Conservation (phyloP, 2,329 filamentous ascomycete genomes). For the Nannizziopsis barbatae region DNA sequence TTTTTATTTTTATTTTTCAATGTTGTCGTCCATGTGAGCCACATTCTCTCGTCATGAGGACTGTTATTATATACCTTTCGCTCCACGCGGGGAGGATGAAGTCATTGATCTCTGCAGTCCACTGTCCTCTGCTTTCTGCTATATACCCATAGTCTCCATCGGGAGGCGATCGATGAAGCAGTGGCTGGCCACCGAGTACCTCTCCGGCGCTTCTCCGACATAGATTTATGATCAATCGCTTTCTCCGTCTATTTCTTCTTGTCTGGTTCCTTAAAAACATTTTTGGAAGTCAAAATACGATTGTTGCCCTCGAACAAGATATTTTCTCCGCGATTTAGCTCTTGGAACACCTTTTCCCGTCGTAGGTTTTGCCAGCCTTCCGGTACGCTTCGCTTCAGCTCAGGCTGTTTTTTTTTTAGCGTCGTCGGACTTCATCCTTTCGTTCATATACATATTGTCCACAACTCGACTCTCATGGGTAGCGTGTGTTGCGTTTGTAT, state of each 20-base stretch:
- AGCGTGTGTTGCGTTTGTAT: no score
- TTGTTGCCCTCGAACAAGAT: neutral
- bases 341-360: neutral
- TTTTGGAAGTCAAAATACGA: conserved; percentile 10
- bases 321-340: neutral
- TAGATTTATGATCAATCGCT: neutral
- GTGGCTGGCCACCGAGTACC: conserved; percentile 11
- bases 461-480: no score
- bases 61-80: neutral
- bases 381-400: no score
- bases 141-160: neutral
- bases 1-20: conserved; percentile 1
- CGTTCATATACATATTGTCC: no score
- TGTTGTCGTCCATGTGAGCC: neutral
- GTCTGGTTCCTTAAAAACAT: neutral
- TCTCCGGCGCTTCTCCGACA: neutral
- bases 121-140: neutral
- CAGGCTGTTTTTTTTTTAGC: no score
- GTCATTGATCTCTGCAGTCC: neutral
- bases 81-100: neutral
- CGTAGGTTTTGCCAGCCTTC: neutral
- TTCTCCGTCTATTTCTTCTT: neutral
- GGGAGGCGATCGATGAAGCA: conserved; percentile 4
- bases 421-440: no score
- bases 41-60: neutral